phyloP scores from a whole-genome alignment of 805 yeast species.

The Pichia phayaonensis region DNA sequence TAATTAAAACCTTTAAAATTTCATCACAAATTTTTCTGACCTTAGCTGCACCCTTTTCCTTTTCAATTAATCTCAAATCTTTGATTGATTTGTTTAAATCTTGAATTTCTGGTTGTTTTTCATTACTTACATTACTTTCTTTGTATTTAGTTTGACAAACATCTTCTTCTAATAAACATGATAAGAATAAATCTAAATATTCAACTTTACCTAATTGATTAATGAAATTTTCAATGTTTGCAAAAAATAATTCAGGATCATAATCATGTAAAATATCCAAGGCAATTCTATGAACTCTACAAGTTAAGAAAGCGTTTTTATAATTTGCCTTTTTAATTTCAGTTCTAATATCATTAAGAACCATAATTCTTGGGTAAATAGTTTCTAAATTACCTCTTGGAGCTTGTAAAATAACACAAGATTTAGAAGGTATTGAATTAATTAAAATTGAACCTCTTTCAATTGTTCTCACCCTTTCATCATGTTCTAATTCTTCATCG shows the following conservation, averaged over 20 bases:
- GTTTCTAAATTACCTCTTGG: slow-evolving; percentile 96
- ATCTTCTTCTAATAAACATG: slow-evolving; percentile 80
- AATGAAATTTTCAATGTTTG: slow-evolving; percentile 59
- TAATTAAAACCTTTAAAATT: slow-evolving; percentile 47
- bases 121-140: slow-evolving; percentile 45
- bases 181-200: slow-evolving; percentile 77
- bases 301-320: slow-evolving; percentile 66
- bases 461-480: slow-evolving; percentile 80
- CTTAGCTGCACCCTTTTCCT: slow-evolving; percentile 32
- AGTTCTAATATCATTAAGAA: slow-evolving; percentile 71
- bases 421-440: slow-evolving; percentile 70
- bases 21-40: slow-evolving; percentile 73
- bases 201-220: slow-evolving; percentile 65
- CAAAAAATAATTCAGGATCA: slow-evolving; percentile 60
- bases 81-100: slow-evolving; percentile 4
- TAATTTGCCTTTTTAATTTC: slow-evolving; percentile 53
- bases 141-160: slow-evolving; percentile 74
- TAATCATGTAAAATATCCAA: slow-evolving; percentile 86
- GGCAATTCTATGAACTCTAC: slow-evolving; percentile 88
- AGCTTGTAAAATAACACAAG: slow-evolving; percentile 82
- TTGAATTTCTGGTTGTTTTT: background rate
- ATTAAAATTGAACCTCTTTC: slow-evolving; percentile 90
- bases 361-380: slow-evolving; percentile 87
- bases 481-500: slow-evolving; percentile 38
- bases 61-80: slow-evolving; percentile 2